Conservation (phyloP, 306 rosid genomes). For the Arachis stenosperma region DNA sequence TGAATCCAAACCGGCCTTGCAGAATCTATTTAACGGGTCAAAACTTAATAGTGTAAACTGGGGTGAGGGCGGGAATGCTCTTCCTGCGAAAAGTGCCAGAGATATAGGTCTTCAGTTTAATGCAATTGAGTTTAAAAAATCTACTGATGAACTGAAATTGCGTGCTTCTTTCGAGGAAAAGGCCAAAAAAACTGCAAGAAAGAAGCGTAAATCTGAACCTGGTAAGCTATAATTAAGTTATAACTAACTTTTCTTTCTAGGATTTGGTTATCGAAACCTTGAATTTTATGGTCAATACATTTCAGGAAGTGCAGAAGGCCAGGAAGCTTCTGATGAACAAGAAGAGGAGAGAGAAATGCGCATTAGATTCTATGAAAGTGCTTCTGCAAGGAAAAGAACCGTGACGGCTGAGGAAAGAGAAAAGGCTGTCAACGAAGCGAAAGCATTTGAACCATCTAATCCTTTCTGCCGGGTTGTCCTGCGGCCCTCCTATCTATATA, state of each 20-base stretch:
- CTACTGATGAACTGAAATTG: conserved; percentile 66
- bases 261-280: conserved; percentile 3
- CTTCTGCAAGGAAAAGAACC: conserved; percentile 96
- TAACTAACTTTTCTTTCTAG: conserved; percentile 9
- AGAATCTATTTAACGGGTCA: conserved; percentile 80
- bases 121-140: conserved; percentile 67
- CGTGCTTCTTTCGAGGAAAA: conserved; percentile 55
- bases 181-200: conserved; percentile 54
- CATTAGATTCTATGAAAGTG: conserved; percentile 89
- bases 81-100: conserved; percentile 49
- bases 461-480: conserved; percentile 95
- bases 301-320: conserved; percentile 59
- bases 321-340: conserved; percentile 59
- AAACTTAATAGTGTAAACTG: conserved; percentile 61
- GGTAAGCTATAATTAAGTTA: conserved; percentile 39
- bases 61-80: conserved; percentile 63
- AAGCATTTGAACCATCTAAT: conserved; percentile 82
- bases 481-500: conserved; percentile 91
- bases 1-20: conserved; percentile 58
- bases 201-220: conserved; percentile 73
- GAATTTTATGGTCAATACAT: conserved; percentile 30
- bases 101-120: conserved; percentile 75
- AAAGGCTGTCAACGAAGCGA: conserved; percentile 74
- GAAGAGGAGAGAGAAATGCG: conserved; percentile 78
- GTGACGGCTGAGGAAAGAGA: conserved; percentile 98